Percentiles rank a stretch among this genome's conserved stretches.
Evolutionary conservation across 768 basidiomycete genomes (phyloP).

Genomic region (Pleurotus citrinopileatus): DNA sequence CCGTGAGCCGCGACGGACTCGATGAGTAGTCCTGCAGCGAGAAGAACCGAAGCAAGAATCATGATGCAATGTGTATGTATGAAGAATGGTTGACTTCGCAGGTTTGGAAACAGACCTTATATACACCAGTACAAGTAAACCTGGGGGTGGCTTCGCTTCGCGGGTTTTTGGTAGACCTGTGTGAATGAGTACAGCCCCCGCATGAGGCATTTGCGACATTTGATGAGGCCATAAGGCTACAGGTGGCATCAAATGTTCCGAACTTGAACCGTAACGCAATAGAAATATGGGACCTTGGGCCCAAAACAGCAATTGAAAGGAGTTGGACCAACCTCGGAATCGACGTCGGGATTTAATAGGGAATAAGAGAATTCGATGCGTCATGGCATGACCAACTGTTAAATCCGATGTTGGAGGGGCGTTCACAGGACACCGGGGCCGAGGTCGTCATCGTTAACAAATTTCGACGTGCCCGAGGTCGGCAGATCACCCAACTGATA

Average conservation of each 20-base stretch:
- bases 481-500: too few species aligned
- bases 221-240: background rate
- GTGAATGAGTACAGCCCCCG: background rate
- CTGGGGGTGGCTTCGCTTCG: background rate
- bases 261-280: slow-evolving; percentile 1
- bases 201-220: background rate
- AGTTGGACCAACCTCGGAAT: slow-evolving; percentile 6
- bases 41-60: slow-evolving; percentile 10
- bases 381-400: too few species aligned
- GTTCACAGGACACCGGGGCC: too few species aligned
- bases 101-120: background rate
- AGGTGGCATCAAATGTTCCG: background rate
- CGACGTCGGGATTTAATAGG: slow-evolving; percentile 2
- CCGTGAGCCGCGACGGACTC: slow-evolving; percentile 29
- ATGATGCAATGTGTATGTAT: background rate
- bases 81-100: background rate
- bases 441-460: too few species aligned
- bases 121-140: background rate
- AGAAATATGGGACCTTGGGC: background rate
- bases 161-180: background rate
- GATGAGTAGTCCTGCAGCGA: slow-evolving; percentile 16
- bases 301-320: too few species aligned
- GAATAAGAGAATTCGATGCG: background rate
- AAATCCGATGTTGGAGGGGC: too few species aligned
- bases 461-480: too few species aligned